These are phyloP conservation scores for Coemansia sp. DNA, from an alignment of 192 early-diverging fungal genomes.

Conservation along the genomic window DNA sequence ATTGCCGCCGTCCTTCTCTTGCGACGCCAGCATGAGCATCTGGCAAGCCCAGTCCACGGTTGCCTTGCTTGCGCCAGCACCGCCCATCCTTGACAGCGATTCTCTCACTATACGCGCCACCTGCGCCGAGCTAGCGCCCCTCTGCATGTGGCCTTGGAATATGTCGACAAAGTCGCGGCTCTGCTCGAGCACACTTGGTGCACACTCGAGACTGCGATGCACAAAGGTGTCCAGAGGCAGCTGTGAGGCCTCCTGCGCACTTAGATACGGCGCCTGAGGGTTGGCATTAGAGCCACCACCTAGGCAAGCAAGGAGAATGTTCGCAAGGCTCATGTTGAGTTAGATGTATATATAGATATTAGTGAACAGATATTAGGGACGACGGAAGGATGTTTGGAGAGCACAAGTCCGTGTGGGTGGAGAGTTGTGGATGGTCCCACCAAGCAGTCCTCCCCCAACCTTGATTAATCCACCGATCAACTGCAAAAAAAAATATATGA, in stretches of 20 bases:
- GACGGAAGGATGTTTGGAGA: background rate
- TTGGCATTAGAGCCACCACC: constrained; percentile 15
- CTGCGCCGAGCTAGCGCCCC: constrained; percentile 18
- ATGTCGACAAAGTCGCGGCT: constrained; percentile 41
- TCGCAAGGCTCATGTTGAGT: constrained; percentile 33
- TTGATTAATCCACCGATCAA: background rate
- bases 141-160: constrained; percentile 39
- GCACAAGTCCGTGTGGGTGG: background rate
- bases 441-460: background rate
- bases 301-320: constrained; percentile 40
- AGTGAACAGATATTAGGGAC: background rate
- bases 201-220: constrained; percentile 48
- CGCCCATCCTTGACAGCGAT: constrained; percentile 34
- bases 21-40: constrained; percentile 30
- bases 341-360: background rate
- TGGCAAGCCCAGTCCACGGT: constrained; percentile 49
- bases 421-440: background rate
- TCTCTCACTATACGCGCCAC: constrained; percentile 37
- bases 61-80: constrained; percentile 34
- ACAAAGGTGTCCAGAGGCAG: constrained; percentile 53
- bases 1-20: constrained; percentile 9
- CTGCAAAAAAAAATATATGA: constrained; percentile 9
- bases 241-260: constrained; percentile 45
- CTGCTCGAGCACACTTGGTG: constrained; percentile 42
- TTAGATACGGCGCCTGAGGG: constrained; percentile 46